Evolutionary conservation across 106 monocot species (phyloP).

Genomic region (Allium sativum): DNA sequence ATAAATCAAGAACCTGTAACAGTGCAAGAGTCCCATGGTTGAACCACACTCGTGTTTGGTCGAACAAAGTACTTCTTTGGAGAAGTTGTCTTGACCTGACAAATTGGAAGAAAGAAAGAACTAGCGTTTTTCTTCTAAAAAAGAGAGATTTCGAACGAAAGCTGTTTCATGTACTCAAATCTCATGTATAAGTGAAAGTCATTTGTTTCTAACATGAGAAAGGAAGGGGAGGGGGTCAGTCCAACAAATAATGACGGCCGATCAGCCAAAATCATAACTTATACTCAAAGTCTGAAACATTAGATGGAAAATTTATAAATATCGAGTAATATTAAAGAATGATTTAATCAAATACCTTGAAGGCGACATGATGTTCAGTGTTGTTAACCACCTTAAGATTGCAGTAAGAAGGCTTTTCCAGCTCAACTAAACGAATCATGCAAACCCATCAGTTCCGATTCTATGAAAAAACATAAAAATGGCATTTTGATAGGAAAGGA

Average conservation of each 20-base stretch:
- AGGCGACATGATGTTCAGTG: conserved; percentile 89
- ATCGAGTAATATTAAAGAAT: too few relatives aligned
- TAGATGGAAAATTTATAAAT: too few relatives aligned
- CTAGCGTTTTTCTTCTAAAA: too few relatives aligned
- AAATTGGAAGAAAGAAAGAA: not conserved
- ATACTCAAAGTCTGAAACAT: too few relatives aligned
- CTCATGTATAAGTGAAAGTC: too few relatives aligned
- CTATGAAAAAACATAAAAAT: not conserved
- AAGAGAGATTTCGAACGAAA: too few relatives aligned
- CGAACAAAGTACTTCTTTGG: conserved; percentile 90
- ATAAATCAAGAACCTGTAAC: conserved; percentile 41
- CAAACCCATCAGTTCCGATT: not conserved
- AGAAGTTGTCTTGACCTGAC: conserved; percentile 82
- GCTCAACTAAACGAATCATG: conserved; percentile 53
- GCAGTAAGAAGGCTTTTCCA: conserved; percentile 64
- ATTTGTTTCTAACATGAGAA: too few relatives aligned
- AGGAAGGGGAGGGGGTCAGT: too few relatives aligned
- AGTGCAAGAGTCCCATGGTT: conserved; percentile 73
- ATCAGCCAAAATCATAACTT: too few relatives aligned
- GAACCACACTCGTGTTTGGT: conserved; percentile 65
- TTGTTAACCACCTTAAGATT: conserved; percentile 87
- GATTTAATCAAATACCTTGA: conserved; percentile 43
- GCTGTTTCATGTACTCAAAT: too few relatives aligned
- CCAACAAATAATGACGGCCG: too few relatives aligned
- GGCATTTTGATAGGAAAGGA: not conserved